Base-by-base conservation (phyloP, 306 rosid species). In the Pachyrhizus erosus region DNA sequence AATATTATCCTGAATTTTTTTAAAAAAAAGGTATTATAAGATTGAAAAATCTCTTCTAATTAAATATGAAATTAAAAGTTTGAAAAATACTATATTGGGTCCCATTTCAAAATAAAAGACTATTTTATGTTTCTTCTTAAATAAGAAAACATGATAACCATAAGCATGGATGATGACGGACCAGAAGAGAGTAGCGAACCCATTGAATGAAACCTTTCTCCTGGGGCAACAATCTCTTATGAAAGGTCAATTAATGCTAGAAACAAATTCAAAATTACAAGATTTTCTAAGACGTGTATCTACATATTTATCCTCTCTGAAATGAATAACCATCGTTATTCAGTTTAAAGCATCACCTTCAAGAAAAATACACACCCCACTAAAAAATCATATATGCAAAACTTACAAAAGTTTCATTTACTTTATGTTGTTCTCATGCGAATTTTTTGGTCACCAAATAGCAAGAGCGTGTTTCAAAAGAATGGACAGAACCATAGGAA, bases 391-490 rank as follows among this genome's bases (percentile, higher is more conserved):
- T 49, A 64, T 18, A 42, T 17, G 55, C 13, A 46, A 5, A 62
- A 2, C 34, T 26, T 18, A 60, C n/a, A 60, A 11, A 60, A 46
- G 31, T 55, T 24, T 8, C 37, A 12, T 26, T 27, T 13, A 21
- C 31, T 20, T 33, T 46, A 18, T 71, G 82, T 42, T 79, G 15
- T 9, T 42, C 17, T 83, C 87, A 83, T 83, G 83, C 64, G 45
- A 80, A 52, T 61, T 80, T 70, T 33, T 64, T 64, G 52, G 78
- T 55, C 23, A 55, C 57, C 24, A 83, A 83, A 84, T 72, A 64
- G 13, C 69, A 64, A 83, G 66, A 70, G 66, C 20, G 70, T 83
- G 87, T 79, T 57, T 42, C 17, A 40, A 24, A 18, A 52, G 15
- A 68, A 78, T 54, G 48, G 12, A 75, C 13, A 54, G 45, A 23